phyloP scores from a whole-genome alignment of 2,329 filamentous ascomycete species.

The Epichloe sylvatica region DNA sequence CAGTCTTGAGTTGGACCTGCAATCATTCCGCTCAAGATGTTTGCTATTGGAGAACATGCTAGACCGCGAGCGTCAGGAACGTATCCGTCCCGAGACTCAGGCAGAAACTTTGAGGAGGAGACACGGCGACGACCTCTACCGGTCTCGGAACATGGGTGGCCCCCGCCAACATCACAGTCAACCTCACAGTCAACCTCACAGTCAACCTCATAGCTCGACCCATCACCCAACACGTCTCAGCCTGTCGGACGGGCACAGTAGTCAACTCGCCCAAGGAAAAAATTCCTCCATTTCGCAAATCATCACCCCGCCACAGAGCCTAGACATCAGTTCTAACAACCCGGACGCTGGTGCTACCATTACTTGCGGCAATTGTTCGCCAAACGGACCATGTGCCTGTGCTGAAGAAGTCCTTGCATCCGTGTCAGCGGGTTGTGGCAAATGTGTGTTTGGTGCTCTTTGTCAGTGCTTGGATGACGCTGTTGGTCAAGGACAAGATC shows the following conservation, averaged over 20 bases:
- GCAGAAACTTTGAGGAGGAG: conserved; percentile 21
- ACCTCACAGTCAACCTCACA: not conserved
- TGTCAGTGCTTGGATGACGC: conserved; percentile 54
- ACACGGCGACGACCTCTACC: conserved; percentile 16
- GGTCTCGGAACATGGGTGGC: conserved; percentile 14
- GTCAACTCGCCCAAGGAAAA: conserved; percentile 17
- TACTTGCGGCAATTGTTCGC: conserved; percentile 43
- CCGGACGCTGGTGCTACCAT: conserved; percentile 20
- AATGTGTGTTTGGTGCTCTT: conserved; percentile 46
- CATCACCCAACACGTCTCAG: conserved; percentile 15
- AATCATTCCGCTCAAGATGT: conserved; percentile 50
- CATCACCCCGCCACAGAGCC: conserved; percentile 37
- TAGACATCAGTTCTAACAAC: conserved; percentile 16
- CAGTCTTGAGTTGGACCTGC: conserved; percentile 49
- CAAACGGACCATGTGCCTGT: conserved; percentile 41
- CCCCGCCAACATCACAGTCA: conserved; percentile 4
- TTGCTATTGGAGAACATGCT: conserved; percentile 49
- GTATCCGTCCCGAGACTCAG: conserved; percentile 29
- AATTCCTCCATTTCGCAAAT: conserved; percentile 44
- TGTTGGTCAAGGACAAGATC: conserved; percentile 18
- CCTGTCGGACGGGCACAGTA: conserved; percentile 14
- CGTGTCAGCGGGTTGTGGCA: conserved; percentile 46
- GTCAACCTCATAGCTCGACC: conserved; percentile 5
- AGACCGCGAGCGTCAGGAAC: conserved; percentile 40
- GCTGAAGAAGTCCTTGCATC: conserved; percentile 43